These are phyloP conservation scores for Mycena belliarum DNA, from an alignment of 768 basidiomycete genomes.

Conservation along the genomic window DNA sequence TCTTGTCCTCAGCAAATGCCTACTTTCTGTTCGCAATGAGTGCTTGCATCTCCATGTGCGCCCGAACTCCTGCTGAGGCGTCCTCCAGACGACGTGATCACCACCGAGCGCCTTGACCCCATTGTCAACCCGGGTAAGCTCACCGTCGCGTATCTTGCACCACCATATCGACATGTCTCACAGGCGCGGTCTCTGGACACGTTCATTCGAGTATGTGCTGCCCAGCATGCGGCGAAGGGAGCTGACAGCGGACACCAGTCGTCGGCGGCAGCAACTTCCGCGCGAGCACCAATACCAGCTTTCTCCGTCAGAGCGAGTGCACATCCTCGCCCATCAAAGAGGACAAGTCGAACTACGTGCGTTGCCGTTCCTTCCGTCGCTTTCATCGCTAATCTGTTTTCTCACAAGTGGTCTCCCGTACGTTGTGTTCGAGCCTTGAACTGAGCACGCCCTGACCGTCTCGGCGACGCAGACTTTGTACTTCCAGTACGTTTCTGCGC, in stretches of 20 bases:
- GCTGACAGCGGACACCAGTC: not conserved
- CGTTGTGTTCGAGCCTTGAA: constrained; percentile 13
- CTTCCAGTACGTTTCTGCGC: constrained; percentile 39
- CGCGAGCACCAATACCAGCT: too few species aligned
- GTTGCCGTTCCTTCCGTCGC: too few species aligned
- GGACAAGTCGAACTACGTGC: too few species aligned
- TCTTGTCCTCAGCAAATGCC: constrained; percentile 18
- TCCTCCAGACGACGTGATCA: constrained; percentile 40
- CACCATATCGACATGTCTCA: not conserved
- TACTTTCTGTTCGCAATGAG: constrained; percentile 12
- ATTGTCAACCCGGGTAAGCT: constrained; percentile 39
- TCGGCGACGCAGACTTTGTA: constrained; percentile 41
- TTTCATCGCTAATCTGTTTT: not conserved
- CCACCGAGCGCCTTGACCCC: constrained; percentile 52
- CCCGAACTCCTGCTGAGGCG: too few species aligned
- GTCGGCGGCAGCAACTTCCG: too few species aligned
- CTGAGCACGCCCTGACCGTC: constrained; percentile 12
- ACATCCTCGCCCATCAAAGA: too few species aligned
- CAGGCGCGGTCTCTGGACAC: constrained; percentile 49
- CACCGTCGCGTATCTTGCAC: not conserved
- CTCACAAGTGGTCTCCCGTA: constrained; percentile 18
- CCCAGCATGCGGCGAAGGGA: not conserved
- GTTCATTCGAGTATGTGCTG: constrained; percentile 45
- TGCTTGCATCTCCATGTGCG: not conserved
- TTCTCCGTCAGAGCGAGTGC: too few species aligned